Percentiles rank a stretch among this genome's conserved stretches.
These are phyloP conservation scores for Exophiala aquamarina DNA, from an alignment of 2,329 filamentous ascomycete genomes.

Conservation along the genomic window DNA sequence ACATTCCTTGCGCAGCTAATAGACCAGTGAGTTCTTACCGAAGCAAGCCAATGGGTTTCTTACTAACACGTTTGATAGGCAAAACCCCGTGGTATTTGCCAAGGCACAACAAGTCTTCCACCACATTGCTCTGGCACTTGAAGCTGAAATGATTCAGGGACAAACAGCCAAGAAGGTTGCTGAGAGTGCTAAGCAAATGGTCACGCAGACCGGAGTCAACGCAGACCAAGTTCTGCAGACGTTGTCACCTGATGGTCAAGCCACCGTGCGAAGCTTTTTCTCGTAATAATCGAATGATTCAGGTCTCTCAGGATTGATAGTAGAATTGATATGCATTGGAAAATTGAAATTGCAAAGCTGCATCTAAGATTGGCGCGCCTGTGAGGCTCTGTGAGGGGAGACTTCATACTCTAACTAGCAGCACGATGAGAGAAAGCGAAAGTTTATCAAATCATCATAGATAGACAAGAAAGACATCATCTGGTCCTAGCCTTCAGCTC, in stretches of 20 bases:
- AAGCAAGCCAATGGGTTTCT: conserved; percentile 8
- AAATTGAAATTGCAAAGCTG: too few species aligned
- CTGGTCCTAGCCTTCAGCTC: too few species aligned
- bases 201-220: conserved; percentile 72
- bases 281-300: too few species aligned
- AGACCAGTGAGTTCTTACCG: conserved; percentile 73
- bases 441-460: too few species aligned
- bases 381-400: too few species aligned
- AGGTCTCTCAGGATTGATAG: too few species aligned
- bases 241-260: conserved; percentile 77
- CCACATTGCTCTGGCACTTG: conserved; percentile 82
- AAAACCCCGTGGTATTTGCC: conserved; percentile 75
- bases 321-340: too few species aligned
- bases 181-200: conserved; percentile 72
- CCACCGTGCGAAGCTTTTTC: conserved; percentile 77
- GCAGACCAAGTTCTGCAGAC: conserved; percentile 72
- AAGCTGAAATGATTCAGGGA: conserved; percentile 85
- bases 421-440: too few species aligned
- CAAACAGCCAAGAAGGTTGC: conserved; percentile 77
- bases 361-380: too few species aligned
- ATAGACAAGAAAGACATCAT: too few species aligned
- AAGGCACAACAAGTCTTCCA: conserved; percentile 79
- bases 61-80: conserved; percentile 53
- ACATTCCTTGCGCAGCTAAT: conserved; percentile 88
- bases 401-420: too few species aligned